These are phyloP conservation scores for Yueomyces sp. DNA, from an alignment of 1,139 yeast genomes.

Conservation along the genomic window DNA sequence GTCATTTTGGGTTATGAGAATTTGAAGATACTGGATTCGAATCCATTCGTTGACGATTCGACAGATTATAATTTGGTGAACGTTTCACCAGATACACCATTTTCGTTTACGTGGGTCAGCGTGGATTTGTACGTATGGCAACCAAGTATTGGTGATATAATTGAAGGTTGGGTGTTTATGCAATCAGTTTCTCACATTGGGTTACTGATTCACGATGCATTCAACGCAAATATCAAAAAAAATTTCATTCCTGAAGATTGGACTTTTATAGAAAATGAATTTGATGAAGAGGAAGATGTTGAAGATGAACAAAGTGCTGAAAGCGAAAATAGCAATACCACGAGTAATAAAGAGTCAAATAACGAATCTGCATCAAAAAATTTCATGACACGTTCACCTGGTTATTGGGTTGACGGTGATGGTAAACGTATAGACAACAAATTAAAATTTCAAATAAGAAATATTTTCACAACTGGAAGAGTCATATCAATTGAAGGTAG, in stretches of 20 bases:
- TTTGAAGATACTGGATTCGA: constrained; percentile 34
- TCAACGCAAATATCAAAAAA: constrained; percentile 85
- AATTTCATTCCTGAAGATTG: constrained; percentile 72
- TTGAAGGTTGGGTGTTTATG: constrained; percentile 82
- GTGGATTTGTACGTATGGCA: constrained; percentile 85
- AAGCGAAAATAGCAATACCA: constrained; percentile 15
- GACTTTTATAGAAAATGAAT: constrained; percentile 72
- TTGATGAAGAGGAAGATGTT: constrained; percentile 24
- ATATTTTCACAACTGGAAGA: constrained; percentile 66
- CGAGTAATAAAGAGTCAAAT: constrained; percentile 8
- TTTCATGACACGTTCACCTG: constrained; percentile 39
- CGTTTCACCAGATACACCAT: constrained; percentile 73
- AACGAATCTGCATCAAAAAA: constrained; percentile 16
- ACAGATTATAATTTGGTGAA: constrained; percentile 40
- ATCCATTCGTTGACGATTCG: constrained; percentile 13
- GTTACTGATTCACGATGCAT: constrained; percentile 77
- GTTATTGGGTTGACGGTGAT: constrained; percentile 73
- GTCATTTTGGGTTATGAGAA: constrained; percentile 72
- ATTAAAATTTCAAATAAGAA: constrained; percentile 57
- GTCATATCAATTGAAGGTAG: constrained; percentile 83
- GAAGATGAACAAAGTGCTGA: constrained; percentile 14
- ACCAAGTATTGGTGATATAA: constrained; percentile 70
- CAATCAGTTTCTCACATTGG: constrained; percentile 96
- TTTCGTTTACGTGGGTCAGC: constrained; percentile 73
- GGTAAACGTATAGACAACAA: constrained; percentile 61